phyloP scores from a whole-genome alignment of 352 stramenopile species.

The Discostella stelligera region DNA sequence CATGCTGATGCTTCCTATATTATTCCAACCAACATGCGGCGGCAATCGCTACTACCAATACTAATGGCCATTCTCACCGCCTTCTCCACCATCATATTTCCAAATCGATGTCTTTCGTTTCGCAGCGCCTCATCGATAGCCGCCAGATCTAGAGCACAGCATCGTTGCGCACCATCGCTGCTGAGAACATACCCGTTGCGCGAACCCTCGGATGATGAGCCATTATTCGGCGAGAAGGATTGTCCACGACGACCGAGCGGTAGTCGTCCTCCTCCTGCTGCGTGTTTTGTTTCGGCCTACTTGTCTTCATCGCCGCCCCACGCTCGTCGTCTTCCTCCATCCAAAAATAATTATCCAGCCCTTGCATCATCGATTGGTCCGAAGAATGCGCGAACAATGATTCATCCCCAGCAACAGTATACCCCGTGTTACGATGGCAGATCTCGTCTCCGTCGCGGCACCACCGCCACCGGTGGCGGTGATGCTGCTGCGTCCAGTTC shows the following conservation, averaged over 20 bases:
- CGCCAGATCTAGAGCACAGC: background rate
- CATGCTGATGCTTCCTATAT: too few species aligned
- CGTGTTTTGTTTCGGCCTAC: too few species aligned
- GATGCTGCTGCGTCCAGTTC: background rate
- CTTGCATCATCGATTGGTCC: too few species aligned
- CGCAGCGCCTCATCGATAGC: background rate
- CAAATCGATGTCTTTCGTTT: background rate
- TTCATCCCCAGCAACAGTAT: background rate
- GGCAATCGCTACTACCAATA: background rate
- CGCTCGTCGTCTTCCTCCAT: background rate
- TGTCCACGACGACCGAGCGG: background rate
- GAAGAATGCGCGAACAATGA: too few species aligned
- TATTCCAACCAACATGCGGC: background rate
- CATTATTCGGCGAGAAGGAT: background rate
- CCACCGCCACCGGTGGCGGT: too few species aligned
- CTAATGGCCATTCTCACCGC: background rate
- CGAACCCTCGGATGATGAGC: background rate
- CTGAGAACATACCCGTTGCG: background rate
- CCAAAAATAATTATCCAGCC: background rate
- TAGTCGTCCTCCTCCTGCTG: background rate
- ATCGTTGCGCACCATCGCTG: background rate
- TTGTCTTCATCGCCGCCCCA: background rate
- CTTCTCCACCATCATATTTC: background rate
- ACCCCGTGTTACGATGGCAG: background rate
- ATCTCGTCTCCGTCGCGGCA: background rate